Conservation (phyloP, 1,284 basidiomycete genomes). For the Leccinum subrobustum region DNA sequence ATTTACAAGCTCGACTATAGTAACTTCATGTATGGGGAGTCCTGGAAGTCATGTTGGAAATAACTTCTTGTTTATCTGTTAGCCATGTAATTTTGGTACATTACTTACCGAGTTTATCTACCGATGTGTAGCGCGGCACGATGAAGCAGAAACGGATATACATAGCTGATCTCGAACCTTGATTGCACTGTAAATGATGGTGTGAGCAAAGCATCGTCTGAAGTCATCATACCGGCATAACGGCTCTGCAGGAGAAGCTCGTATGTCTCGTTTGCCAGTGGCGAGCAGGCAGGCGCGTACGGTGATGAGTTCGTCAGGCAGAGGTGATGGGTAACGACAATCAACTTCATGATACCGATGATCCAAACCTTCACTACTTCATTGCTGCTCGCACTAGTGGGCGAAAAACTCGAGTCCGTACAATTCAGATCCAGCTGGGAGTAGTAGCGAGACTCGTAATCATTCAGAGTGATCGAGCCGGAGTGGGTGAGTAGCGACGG, state of each 20-base stretch:
- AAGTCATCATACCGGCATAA: background rate
- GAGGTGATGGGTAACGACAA: background rate
- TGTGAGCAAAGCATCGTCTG: background rate
- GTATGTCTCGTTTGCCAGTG: background rate
- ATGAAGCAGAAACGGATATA: background rate
- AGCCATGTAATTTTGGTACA: background rate
- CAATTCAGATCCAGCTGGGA: constrained; percentile 42
- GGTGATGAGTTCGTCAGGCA: background rate
- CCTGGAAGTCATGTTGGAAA: constrained; percentile 26
- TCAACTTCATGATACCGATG: background rate
- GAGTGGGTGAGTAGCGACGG: constrained; percentile 23
- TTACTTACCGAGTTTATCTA: background rate
- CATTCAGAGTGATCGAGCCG: constrained; percentile 39
- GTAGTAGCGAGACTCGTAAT: constrained; percentile 36
- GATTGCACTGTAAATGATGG: background rate
- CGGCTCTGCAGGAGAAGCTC: background rate
- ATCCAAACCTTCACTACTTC: background rate
- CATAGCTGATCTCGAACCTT: background rate
- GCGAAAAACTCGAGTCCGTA: constrained; percentile 30
- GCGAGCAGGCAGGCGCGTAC: background rate
- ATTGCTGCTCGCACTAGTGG: background rate
- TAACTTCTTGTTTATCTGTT: constrained; percentile 1
- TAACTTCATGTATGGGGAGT: constrained; percentile 15
- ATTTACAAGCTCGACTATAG: constrained; percentile 16
- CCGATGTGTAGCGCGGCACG: background rate